Base-by-base conservation (phyloP, 1,284 basidiomycete genomes). In the Boletellus deceptivus region DNA sequence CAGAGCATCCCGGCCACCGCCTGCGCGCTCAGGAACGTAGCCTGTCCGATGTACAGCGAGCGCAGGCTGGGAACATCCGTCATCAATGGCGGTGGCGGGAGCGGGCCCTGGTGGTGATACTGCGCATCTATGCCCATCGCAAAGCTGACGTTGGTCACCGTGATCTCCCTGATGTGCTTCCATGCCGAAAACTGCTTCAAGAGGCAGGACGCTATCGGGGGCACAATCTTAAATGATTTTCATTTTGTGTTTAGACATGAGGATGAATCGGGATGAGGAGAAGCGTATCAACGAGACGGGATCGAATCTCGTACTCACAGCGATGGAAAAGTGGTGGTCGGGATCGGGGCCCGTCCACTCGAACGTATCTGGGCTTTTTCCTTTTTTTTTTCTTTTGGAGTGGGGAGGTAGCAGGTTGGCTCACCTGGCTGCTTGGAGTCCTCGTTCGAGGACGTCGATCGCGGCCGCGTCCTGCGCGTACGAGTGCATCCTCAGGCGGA, bases 291-390 rank as follows among this genome's bases (percentile, higher is more conserved):
- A 34, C 44, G 48, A 39, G 48, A 49, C 14, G 27, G 25, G 37
- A 25, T 25, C 24, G 35, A 36, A 33, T 25, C 25, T 27, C 14
- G 31, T 25, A 70, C 77, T 59, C 59, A 82, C 82, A 17, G 81
- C 78, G 16, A 70, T 79, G 1, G 80, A 81, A 60, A 82, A 81
- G 58, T 83, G 78, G 55, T 83, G 80, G 17, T 73, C 74, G 27
- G 82, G 79, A 55, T 82, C 80, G 6, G 79, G 79, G 6, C 81
- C 78, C 29, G 70, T 75, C 82, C 82, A 84, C 18, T 67, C 65
- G 56, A 84, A 82, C 17, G 55, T 62, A 47, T 63, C 68, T 34
- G 80, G 78, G 52, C 82, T 83, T 42, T 24, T 25, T n/a, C n/a
- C n/a, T n/a, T n/a, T n/a, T n/a, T n/a, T n/a, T n/a, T n/a, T n/a